Evolutionary conservation across 768 basidiomycete genomes (phyloP).

Genomic region (Rhizopogon sp.): DNA sequence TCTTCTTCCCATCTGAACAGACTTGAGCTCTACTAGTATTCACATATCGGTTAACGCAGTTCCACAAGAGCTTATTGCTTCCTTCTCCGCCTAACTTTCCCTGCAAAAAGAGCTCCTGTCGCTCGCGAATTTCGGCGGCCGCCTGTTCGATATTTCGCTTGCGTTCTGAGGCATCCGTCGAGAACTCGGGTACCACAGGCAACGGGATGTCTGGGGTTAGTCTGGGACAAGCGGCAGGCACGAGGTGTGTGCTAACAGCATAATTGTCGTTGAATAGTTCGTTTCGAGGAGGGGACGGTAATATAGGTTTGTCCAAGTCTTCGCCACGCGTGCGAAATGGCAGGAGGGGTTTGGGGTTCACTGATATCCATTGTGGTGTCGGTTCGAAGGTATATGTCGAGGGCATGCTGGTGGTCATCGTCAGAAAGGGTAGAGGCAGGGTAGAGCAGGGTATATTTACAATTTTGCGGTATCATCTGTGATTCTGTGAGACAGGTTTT

Average conservation of each 20-base stretch:
- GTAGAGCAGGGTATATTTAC: too few relatives aligned
- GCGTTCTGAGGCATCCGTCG: conserved; percentile 6
- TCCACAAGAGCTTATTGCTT: conserved; percentile 50
- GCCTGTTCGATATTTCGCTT: conserved; percentile 4
- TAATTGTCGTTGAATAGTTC: conserved; percentile 16
- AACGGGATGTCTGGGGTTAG: conserved; percentile 15
- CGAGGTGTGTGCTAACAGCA: conserved; percentile 22
- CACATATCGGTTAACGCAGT: conserved; percentile 66
- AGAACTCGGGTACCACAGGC: conserved; percentile 12
- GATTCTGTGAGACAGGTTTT: too few relatives aligned
- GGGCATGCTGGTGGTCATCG: neutral
- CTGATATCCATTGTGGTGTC: conserved; percentile 10
- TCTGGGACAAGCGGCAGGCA: conserved; percentile 23
- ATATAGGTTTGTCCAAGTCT: conserved; percentile 1
- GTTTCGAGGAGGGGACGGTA: conserved; percentile 18
- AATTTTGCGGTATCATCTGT: too few relatives aligned
- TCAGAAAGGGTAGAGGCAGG: too few relatives aligned
- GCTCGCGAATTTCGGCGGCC: conserved; percentile 14
- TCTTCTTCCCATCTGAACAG: conserved; percentile 10
- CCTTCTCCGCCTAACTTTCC: conserved; percentile 10
- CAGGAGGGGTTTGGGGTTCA: conserved; percentile 17
- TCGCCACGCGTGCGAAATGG: conserved; percentile 12
- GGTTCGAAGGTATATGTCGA: conserved; percentile 15
- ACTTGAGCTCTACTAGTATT: conserved; percentile 22
- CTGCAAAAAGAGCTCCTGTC: conserved; percentile 7